phyloP scores from a whole-genome alignment of 176 grass and related monocot genomes.

The Phragmites australis region DNA sequence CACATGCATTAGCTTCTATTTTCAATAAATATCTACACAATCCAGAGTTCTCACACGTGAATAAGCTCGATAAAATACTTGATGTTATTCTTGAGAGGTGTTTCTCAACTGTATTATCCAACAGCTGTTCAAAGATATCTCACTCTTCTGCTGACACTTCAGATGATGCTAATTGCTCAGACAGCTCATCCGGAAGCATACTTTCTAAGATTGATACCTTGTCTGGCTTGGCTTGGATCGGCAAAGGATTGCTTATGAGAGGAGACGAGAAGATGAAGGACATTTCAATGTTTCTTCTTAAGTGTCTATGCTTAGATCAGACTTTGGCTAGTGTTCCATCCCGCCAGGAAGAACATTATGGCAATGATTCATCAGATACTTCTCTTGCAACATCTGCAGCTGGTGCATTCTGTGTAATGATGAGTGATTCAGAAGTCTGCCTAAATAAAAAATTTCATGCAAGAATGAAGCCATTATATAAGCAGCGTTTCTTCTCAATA shows the following conservation, averaged over 20 bases:
- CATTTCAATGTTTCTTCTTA: slow-evolving; percentile 80
- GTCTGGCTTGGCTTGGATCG: slow-evolving; percentile 76
- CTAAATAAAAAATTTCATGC: slow-evolving; percentile 94
- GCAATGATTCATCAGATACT: slow-evolving; percentile 21
- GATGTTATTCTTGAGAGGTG: slow-evolving; percentile 59
- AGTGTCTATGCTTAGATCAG: slow-evolving; percentile 56
- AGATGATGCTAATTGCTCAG: slow-evolving; percentile 21
- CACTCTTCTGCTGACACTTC: slow-evolving; percentile 22
- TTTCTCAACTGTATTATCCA: slow-evolving; percentile 48
- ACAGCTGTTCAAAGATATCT: slow-evolving; percentile 30
- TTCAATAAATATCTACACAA: slow-evolving; percentile 71
- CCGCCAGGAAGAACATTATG: slow-evolving; percentile 35
- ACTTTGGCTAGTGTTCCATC: neutral
- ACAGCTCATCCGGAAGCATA: slow-evolving; percentile 23
- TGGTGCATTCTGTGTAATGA: slow-evolving; percentile 82
- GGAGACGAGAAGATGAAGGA: slow-evolving; percentile 90
- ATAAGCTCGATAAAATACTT: slow-evolving; percentile 67
- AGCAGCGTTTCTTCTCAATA: slow-evolving; percentile 94
- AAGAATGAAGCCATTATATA: slow-evolving; percentile 88
- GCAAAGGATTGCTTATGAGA: slow-evolving; percentile 95
- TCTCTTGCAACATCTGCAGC: slow-evolving; percentile 65
- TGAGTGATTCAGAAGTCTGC: slow-evolving; percentile 85
- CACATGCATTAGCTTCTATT: slow-evolving; percentile 86
- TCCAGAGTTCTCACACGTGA: slow-evolving; percentile 35
- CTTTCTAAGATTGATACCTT: slow-evolving; percentile 47